Base-by-base conservation (phyloP, 495 filamentous ascomycete genomes). In the Thozetella sp. region DNA sequence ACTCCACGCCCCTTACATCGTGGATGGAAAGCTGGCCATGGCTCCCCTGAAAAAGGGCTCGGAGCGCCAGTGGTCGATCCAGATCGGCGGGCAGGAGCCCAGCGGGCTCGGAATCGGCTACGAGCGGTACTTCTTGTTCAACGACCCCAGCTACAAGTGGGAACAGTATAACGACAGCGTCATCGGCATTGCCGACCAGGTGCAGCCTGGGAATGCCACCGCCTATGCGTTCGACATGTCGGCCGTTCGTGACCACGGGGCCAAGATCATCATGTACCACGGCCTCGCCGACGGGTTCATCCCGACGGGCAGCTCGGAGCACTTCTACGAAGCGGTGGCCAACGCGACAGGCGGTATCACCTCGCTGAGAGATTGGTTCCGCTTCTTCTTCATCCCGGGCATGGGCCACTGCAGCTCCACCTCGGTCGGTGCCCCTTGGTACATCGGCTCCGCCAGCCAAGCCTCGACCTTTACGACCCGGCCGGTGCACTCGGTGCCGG, bases 181-280 rank as follows among this genome's bases (percentile, higher is more conserved):
- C n/a, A 63, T 78, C 6, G 43, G 62, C 37, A 59, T 76, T 0
- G 79, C 80, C 0, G 76, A 78, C 17, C 6, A 43, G 6, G 11
- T 73, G 13, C 70, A 84, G 53, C 78, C 81, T 0, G 80, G 80
- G 3, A 69, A 79, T 23, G 64, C 72, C 24, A 81, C 77, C 3
- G 83, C 83, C 0, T 65, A 77, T 53, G 59, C 79, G 50, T 83
- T 76, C 64, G 75, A 83, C 59, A 66, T 87, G 50, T 64, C 75
- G 0, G 59, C 67, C 0, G 86, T 86, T 68, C 66, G 75, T 15
- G 57, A 67, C 9, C 70, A 70, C 24, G 83, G 83, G 3, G 82
- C 81, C 25, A 87, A 86, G 67, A 69, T 86, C 23, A 54, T 86
- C 55, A 66, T 79, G 46, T 86, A 86, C 65, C 84, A 86, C 58